phyloP scores from a whole-genome alignment of 2,329 filamentous ascomycete genomes.

The Anthostomella pinea region DNA sequence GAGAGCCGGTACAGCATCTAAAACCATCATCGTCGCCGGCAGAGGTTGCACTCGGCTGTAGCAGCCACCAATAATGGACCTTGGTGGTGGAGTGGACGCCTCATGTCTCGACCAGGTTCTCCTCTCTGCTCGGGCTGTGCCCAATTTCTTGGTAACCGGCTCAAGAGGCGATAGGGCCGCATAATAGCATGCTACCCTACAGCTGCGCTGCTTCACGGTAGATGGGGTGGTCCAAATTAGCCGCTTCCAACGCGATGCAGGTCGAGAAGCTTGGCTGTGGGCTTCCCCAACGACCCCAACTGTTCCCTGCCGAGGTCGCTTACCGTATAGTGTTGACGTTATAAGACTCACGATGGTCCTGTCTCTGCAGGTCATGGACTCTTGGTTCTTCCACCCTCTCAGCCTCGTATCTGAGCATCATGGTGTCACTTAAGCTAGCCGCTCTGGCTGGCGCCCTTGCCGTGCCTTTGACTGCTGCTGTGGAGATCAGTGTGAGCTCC shows the following conservation, averaged over 20 bases:
- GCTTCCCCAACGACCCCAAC: slow-evolving; percentile 2
- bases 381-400: too few relatives aligned
- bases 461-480: slow-evolving; percentile 24
- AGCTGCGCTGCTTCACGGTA: too few relatives aligned
- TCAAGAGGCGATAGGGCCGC: slow-evolving; percentile 17
- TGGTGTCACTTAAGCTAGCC: slow-evolving; percentile 21
- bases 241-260: too few relatives aligned
- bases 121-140: slow-evolving; percentile 1
- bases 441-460: slow-evolving; percentile 17
- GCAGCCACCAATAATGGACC: slow-evolving; percentile 12
- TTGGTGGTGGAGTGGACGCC: slow-evolving; percentile 2
- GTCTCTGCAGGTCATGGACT: too few relatives aligned
- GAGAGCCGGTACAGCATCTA: too few relatives aligned
- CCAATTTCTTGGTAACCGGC: slow-evolving; percentile 10
- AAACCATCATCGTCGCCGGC: slow-evolving; percentile 1
- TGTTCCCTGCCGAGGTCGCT: not conserved
- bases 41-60: slow-evolving; percentile 15
- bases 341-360: too few relatives aligned
- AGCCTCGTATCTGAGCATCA: too few relatives aligned
- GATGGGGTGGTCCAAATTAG: too few relatives aligned
- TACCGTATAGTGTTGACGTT: too few relatives aligned
- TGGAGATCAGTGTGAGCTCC: slow-evolving; percentile 37
- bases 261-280: slow-evolving; percentile 1
- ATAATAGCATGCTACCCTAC: too few relatives aligned
- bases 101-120: too few relatives aligned